These are phyloP conservation scores for Vitis hybrid DNA, from an alignment of 177 flowering plant species.

Conservation along the genomic window DNA sequence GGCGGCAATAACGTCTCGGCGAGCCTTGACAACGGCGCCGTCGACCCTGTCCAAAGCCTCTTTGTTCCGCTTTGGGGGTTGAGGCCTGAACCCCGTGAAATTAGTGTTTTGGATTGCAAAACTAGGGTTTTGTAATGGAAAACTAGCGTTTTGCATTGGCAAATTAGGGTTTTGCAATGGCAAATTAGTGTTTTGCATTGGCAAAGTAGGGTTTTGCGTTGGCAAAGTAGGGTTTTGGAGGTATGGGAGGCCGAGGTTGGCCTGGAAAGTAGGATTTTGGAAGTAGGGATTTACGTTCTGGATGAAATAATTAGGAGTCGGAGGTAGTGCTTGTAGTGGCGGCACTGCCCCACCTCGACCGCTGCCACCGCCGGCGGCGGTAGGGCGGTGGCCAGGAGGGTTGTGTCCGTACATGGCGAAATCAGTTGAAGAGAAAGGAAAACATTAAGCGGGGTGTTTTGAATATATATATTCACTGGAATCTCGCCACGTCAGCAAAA, in stretches of 20 bases:
- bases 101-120: slow-evolving; percentile 14
- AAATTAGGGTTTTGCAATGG: slow-evolving; percentile 30
- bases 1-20: slow-evolving; percentile 37
- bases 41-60: slow-evolving; percentile 40
- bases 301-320: slow-evolving; percentile 5
- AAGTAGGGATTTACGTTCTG: slow-evolving; percentile 27
- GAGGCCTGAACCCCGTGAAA: slow-evolving; percentile 3
- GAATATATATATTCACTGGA: too few species aligned
- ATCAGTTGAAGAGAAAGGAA: neutral
- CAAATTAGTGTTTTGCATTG: slow-evolving; percentile 22
- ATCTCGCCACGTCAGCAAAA: too few species aligned
- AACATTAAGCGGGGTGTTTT: too few species aligned
- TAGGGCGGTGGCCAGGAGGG: neutral
- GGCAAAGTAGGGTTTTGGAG: too few species aligned
- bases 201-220: too few species aligned
- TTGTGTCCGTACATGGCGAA: slow-evolving; percentile 18
- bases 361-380: slow-evolving; percentile 14
- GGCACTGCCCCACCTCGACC: neutral
- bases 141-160: slow-evolving; percentile 18
- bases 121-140: slow-evolving; percentile 14
- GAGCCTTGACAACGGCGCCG: slow-evolving; percentile 44
- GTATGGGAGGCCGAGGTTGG: neutral
- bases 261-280: slow-evolving; percentile 14
- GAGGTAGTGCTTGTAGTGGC: neutral
- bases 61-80: neutral